A percentile compares a stretch with the other conserved stretches of the same genome.
These are phyloP conservation scores for Potentilla sterilis DNA, from an alignment of 306 rosid species.

Conservation along the genomic window DNA sequence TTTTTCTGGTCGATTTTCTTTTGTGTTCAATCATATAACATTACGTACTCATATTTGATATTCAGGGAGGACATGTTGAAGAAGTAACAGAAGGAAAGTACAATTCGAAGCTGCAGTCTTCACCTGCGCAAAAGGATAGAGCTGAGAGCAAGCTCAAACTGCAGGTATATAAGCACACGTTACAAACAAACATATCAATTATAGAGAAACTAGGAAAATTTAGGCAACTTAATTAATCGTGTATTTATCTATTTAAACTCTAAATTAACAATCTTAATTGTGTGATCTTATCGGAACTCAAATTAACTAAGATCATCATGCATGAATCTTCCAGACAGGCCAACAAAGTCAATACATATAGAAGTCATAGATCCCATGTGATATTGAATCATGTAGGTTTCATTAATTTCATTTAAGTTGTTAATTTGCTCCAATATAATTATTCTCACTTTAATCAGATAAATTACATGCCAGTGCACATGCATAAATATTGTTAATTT, in stretches of 20 bases:
- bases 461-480: background rate
- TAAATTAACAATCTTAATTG: background rate
- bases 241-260: background rate
- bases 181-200: background rate
- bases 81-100: background rate
- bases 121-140: background rate
- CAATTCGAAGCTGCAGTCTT: slow-evolving; percentile 2
- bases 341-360: background rate
- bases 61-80: slow-evolving; percentile 3
- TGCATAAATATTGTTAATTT: background rate
- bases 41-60: background rate
- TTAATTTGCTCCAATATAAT: background rate
- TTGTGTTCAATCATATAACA: no score
- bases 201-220: background rate
- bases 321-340: slow-evolving; percentile 7
- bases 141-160: slow-evolving; percentile 13
- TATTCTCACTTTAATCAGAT: background rate
- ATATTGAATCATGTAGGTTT: background rate
- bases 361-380: background rate
- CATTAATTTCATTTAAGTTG: background rate
- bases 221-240: background rate
- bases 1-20: no score
- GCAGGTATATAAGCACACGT: background rate
- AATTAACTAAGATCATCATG: background rate
- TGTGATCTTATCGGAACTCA: background rate